phyloP scores from a whole-genome alignment of 1,139 yeast genomes.

The Meyerozyma smithsonii region DNA sequence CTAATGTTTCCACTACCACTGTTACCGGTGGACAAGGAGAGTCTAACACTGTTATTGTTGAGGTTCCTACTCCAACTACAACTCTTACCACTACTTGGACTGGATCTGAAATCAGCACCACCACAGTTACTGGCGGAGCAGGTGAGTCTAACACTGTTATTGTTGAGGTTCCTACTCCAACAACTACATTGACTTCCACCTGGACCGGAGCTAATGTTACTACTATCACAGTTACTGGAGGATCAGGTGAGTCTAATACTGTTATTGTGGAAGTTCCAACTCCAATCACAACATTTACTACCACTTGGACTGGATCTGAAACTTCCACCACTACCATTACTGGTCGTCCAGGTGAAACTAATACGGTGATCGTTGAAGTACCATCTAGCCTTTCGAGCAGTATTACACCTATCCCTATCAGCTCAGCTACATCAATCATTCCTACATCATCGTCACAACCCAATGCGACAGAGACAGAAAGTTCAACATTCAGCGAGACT shows the following conservation, averaged over 20 bases:
- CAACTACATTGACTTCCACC: constrained; percentile 5
- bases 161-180: constrained; percentile 9
- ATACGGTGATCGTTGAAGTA: constrained; percentile 8
- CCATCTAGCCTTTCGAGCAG: constrained; percentile 6
- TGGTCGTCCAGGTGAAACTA: constrained; percentile 8
- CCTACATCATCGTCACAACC: not conserved
- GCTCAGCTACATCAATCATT: constrained; percentile 1
- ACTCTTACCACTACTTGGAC: constrained; percentile 9
- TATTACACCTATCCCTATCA: constrained; percentile 7
- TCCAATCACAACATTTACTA: constrained; percentile 12
- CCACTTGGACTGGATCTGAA: constrained; percentile 10
- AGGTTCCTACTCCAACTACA: constrained; percentile 9
- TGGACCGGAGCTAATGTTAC: constrained; percentile 7
- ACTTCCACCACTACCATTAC: constrained; percentile 8
- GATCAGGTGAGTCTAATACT: constrained; percentile 13
- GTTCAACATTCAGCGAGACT: not conserved
- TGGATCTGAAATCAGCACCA: constrained; percentile 7
- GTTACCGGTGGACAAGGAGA: constrained; percentile 4
- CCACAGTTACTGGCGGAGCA: constrained; percentile 6
- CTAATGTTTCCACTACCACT: constrained; percentile 5
- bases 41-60: constrained; percentile 8
- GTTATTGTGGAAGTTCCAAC: constrained; percentile 9
- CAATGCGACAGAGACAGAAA: not conserved
- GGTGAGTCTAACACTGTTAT: constrained; percentile 9
- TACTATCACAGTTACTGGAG: constrained; percentile 10